Conservation (phyloP, 2,329 filamentous ascomycete genomes). For the Microdochium nivale region DNA sequence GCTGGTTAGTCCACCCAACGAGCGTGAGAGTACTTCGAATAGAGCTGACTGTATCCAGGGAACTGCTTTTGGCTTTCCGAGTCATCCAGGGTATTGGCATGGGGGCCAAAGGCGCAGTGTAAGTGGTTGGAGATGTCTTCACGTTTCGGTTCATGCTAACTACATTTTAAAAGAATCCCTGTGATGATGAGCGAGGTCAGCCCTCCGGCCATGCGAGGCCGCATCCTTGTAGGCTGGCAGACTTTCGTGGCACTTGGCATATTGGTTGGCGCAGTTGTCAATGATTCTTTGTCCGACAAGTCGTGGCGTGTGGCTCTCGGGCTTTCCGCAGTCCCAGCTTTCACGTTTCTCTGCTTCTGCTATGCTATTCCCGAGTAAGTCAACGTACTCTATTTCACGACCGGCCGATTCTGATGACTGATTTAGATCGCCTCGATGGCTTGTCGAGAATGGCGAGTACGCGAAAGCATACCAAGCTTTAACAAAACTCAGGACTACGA, state of each 20-base stretch:
- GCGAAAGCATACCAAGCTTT: neutral
- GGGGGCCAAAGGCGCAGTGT: neutral
- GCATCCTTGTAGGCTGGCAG: neutral
- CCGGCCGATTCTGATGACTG: neutral
- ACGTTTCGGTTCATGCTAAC: neutral
- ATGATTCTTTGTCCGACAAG: neutral
- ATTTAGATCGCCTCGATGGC: neutral
- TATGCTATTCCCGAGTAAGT: neutral
- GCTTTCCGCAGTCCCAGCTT: neutral
- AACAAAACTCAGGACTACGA: neutral
- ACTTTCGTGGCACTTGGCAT: neutral
- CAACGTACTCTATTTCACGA: neutral
- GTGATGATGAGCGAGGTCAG: neutral
- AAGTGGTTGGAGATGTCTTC: neutral
- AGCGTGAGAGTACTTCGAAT: neutral
- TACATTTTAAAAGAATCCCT: neutral
- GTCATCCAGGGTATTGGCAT: neutral
- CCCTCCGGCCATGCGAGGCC: neutral
- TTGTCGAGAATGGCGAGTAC: neutral
- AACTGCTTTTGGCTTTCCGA: neutral
- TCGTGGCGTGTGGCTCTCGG: neutral
- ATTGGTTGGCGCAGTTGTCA: neutral
- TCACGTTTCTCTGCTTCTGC: neutral
- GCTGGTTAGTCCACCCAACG: neutral
- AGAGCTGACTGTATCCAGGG: neutral